Conservation (phyloP, 176 grass and related monocot genomes). For the Avena eriantha region DNA sequence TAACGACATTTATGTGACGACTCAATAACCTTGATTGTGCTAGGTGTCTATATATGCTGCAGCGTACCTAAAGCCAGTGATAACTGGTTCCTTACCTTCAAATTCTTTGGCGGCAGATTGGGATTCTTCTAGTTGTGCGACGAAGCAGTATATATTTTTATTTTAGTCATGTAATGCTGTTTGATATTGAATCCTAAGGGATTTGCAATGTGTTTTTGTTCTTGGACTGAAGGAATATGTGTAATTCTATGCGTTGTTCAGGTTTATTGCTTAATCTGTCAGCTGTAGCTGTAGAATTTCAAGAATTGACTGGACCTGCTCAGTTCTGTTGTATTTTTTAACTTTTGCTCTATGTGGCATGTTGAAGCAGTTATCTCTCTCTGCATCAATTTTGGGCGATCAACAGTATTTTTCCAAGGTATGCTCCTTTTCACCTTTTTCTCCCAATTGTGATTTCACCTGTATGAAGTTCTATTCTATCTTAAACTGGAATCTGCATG, state of each 20-base stretch:
- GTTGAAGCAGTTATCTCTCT: conserved; percentile 80
- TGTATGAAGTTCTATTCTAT: conserved; percentile 25
- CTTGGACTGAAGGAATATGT: background rate
- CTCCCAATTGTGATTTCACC: conserved; percentile 32
- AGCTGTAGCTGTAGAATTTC: conserved; percentile 26
- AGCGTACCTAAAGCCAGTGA: background rate
- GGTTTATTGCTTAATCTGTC: conserved; percentile 13
- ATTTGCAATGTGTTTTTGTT: conserved; percentile 5
- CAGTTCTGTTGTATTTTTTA: conserved; percentile 32
- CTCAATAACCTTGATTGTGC: background rate
- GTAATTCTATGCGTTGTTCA: conserved; percentile 30
- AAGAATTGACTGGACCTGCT: background rate
- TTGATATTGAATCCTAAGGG: background rate
- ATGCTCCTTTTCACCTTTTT: conserved; percentile 38
- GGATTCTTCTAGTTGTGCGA: conserved; percentile 10
- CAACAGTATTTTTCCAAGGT: conserved; percentile 76
- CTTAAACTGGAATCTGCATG: conserved; percentile 23
- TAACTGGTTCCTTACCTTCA: conserved; percentile 1
- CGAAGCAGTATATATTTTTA: conserved; percentile 2
- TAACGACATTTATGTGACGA: background rate
- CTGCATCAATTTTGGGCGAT: conserved; percentile 77
- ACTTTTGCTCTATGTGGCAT: conserved; percentile 35
- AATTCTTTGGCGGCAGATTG: background rate
- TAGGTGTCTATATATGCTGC: conserved; percentile 15
- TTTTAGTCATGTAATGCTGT: conserved; percentile 15